These are phyloP conservation scores for Boletus nobilissimus DNA, from an alignment of 1,284 basidiomycete species.

Conservation along the genomic window DNA sequence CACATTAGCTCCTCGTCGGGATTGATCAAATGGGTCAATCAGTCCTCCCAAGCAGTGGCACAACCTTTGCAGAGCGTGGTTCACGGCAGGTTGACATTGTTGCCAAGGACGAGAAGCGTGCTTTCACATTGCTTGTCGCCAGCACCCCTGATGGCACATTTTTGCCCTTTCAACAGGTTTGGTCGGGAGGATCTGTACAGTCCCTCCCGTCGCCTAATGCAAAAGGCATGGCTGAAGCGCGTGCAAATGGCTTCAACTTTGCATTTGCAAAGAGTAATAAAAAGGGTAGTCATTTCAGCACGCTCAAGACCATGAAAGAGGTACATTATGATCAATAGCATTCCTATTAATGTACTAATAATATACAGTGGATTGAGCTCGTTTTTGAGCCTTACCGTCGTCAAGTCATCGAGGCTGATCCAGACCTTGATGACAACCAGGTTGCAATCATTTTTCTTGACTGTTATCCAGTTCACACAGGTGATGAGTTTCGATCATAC, in stretches of 20 bases:
- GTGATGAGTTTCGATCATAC: conserved; percentile 13
- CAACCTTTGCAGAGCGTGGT: conserved; percentile 37
- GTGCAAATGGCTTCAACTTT: conserved; percentile 35
- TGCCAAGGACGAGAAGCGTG: conserved; percentile 44
- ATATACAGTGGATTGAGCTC: conserved; percentile 31
- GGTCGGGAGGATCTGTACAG: conserved; percentile 32
- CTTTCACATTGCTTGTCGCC: conserved; percentile 44
- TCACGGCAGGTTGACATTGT: conserved; percentile 42
- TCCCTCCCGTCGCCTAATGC: conserved; percentile 34
- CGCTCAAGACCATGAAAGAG: conserved; percentile 18
- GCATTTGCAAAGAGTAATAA: conserved; percentile 33
- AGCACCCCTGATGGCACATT: conserved; percentile 39
- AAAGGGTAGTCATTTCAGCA: conserved; percentile 35
- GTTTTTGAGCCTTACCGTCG: conserved; percentile 32
- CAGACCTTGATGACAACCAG: conserved; percentile 12
- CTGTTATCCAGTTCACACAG: conserved; percentile 7
- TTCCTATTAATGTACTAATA: conserved; percentile 18
- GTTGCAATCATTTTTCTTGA: neutral
- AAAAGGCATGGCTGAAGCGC: conserved; percentile 30
- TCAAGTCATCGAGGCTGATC: conserved; percentile 8
- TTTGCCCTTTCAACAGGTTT: conserved; percentile 48
- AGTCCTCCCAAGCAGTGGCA: conserved; percentile 33
- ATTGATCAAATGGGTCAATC: conserved; percentile 40
- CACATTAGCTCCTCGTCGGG: conserved; percentile 36
- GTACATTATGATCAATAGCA: neutral